phyloP scores from a whole-genome alignment of 108 stramenopile species.

The Skeletonema marinoi region DNA sequence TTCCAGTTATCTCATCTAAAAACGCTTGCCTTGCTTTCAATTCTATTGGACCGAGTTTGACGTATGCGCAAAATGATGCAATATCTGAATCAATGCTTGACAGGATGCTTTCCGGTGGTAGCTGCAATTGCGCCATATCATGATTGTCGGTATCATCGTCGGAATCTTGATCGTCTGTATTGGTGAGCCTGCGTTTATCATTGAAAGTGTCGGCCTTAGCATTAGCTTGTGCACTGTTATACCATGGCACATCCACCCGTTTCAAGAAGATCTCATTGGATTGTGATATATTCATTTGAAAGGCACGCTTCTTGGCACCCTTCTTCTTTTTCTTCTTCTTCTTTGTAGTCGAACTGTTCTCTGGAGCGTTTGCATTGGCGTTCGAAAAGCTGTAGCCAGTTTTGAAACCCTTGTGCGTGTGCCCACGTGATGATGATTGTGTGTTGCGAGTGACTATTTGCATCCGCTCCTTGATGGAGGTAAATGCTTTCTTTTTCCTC shows the following conservation, averaged over 20 bases:
- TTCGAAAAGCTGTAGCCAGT: background rate
- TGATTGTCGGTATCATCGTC: background rate
- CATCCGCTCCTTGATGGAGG: background rate
- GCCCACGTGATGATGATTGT: background rate
- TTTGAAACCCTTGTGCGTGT: background rate
- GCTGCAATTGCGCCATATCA: slow-evolving; percentile 1
- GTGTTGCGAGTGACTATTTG: background rate
- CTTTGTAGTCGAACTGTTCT: background rate
- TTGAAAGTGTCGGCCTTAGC: slow-evolving; percentile 9
- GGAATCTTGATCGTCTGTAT: background rate
- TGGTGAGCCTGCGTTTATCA: background rate
- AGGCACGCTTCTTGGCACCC: background rate
- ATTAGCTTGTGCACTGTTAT: slow-evolving; percentile 4
- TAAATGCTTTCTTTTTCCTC: background rate
- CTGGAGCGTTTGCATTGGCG: background rate
- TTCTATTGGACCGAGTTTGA: slow-evolving; percentile 59
- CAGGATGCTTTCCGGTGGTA: slow-evolving; percentile 18
- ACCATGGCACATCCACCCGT: slow-evolving; percentile 20
- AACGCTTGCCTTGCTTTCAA: slow-evolving; percentile 45
- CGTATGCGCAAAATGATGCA: slow-evolving; percentile 61
- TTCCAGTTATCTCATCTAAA: slow-evolving; percentile 46
- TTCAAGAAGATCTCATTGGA: slow-evolving; percentile 13
- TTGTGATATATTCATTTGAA: slow-evolving; percentile 32
- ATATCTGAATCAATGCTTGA: slow-evolving; percentile 55
- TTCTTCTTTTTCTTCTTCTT: background rate